Evolutionary conservation across 2,329 filamentous ascomycete species (phyloP), one percentile per base, ranked within the genome.

Genomic region (Curvularia verruculosa): DNA sequence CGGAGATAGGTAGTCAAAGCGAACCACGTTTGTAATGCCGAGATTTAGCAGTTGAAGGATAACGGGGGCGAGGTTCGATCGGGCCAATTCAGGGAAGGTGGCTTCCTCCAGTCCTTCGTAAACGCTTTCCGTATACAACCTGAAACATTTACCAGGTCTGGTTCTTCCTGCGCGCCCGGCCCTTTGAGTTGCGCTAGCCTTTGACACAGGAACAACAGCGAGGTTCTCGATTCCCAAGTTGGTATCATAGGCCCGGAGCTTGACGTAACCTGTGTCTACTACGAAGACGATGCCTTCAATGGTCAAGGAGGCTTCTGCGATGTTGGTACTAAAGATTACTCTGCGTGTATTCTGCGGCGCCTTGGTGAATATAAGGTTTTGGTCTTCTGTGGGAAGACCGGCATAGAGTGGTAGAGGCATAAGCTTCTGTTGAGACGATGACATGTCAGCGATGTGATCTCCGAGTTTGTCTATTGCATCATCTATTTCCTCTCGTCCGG

Each of bases 251-350:
- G 90, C 89, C 37, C 92, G 87, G 19, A 96, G 81, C 75, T 98
- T 98, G 64, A 96, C 92, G 71, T 91, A 97, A 1, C 95, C 95
- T 51, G 86, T 88, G 75, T 99, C 95, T 48, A 98, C 81, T 5
- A 99, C 94, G 70, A 91, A 96, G 52, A 92, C 88, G 58, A 98
- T 93, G 2, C 92, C 92, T 51, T 95, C 89, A 54, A 98, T 15
- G 90, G 95, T 98, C 41, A 99, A 89, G 1, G 92, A 96, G 4
- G 95, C 94, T 80, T 99, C 95, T 12, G 95, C 92, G 63, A 98
- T 97, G 73, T 98, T 98, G 56, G 95, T 98, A 3, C 91, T 89
- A 64, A 97, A 88, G 34, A 99, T 90, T 37, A 97, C 90, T 73
- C 98, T 98, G 40, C 95, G 85, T 1, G 88, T 93, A 57, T 93